Evolutionary conservation across 768 basidiomycete species (phyloP).

Genomic region (Auriscalpium microsporum): DNA sequence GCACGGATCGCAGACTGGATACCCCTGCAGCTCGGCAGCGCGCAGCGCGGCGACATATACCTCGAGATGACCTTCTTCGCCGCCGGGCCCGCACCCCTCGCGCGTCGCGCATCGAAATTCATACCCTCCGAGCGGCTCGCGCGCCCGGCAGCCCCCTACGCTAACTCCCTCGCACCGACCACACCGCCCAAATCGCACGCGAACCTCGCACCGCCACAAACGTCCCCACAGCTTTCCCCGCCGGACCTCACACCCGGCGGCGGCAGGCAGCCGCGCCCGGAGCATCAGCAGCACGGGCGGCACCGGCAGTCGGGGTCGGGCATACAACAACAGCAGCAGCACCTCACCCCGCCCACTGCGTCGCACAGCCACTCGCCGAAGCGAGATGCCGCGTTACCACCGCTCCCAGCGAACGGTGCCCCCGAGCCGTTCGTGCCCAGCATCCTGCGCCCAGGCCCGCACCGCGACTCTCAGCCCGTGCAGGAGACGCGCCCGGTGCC

Average conservation of each 20-base stretch:
- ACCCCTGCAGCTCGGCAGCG: constrained; percentile 45
- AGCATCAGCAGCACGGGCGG: neutral
- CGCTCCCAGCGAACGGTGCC: neutral
- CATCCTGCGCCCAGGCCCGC: constrained; percentile 5
- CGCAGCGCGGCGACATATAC: constrained; percentile 76
- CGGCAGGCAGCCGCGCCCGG: neutral
- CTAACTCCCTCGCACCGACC: neutral
- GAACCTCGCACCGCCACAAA: neutral
- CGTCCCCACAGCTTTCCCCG: neutral
- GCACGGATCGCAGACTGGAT: constrained; percentile 52
- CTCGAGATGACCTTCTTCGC: constrained; percentile 93
- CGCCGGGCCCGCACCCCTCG: constrained; percentile 44
- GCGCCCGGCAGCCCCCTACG: constrained; percentile 1
- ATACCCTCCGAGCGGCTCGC: constrained; percentile 9
- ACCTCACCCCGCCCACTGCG: neutral
- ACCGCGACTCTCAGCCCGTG: neutral
- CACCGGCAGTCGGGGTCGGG: neutral
- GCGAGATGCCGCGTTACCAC: constrained; percentile 2
- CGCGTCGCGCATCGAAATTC: constrained; percentile 24
- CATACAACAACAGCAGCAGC: neutral
- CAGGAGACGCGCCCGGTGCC: neutral
- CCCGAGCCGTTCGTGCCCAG: constrained; percentile 6
- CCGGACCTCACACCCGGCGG: neutral
- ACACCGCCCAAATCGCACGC: neutral
- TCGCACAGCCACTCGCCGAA: neutral